phyloP scores from a whole-genome alignment of 768 basidiomycete species.

The Piloderma croceum region DNA sequence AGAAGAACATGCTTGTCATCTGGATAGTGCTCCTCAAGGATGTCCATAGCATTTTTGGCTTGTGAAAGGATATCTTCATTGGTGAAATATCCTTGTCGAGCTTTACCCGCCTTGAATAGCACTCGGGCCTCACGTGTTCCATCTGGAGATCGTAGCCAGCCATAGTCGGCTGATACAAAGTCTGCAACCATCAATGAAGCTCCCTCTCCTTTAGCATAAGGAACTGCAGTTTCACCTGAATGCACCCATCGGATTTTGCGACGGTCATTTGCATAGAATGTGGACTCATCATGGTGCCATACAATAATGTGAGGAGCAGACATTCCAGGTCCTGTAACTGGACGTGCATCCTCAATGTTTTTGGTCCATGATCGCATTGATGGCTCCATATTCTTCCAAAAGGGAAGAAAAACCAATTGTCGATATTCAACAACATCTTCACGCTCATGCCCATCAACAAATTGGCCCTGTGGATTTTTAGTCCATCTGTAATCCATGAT shows the following conservation, averaged over 20 bases:
- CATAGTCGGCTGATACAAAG: conserved; percentile 5
- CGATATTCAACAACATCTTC: conserved; percentile 26
- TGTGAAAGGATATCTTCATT: conserved; percentile 22
- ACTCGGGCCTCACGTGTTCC: conserved; percentile 13
- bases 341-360: neutral
- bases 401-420: conserved; percentile 18
- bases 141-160: conserved; percentile 15
- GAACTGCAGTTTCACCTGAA: conserved; percentile 9
- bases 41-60: conserved; percentile 16
- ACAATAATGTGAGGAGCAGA: conserved; percentile 12
- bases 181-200: conserved; percentile 6
- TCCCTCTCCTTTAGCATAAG: conserved; percentile 30
- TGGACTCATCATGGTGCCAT: conserved; percentile 29
- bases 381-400: neutral
- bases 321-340: neutral
- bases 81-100: conserved; percentile 21
- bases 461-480: conserved; percentile 18
- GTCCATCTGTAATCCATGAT: conserved; percentile 19
- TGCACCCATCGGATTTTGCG: conserved; percentile 18
- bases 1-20: conserved; percentile 24
- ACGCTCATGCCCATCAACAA: conserved; percentile 28
- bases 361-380: neutral
- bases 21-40: conserved; percentile 24
- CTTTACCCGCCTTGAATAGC: conserved; percentile 20
- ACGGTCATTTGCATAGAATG: conserved; percentile 31